A percentile compares a stretch with the other conserved stretches of the same genome.
Conservation (phyloP, 495 filamentous ascomycete genomes). For the Pyrenula aspistea region DNA sequence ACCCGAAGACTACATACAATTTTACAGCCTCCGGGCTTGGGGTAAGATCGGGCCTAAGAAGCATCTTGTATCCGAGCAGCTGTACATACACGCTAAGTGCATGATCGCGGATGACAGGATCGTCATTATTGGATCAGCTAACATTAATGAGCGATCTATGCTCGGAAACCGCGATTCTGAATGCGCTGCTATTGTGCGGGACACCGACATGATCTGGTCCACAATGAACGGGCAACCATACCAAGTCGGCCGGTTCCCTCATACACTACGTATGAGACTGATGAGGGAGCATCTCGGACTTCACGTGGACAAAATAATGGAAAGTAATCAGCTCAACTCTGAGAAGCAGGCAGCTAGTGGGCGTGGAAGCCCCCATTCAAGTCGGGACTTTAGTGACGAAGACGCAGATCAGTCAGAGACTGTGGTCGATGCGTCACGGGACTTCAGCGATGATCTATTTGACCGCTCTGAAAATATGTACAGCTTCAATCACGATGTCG, state of each 20-base stretch:
- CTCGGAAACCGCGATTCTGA: constrained; percentile 84
- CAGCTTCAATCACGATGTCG: constrained; percentile 80
- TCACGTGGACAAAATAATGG: constrained; percentile 83
- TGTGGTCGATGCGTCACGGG: constrained; percentile 31
- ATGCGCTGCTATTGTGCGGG: constrained; percentile 78
- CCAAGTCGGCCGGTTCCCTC: constrained; percentile 81
- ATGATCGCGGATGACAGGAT: constrained; percentile 94
- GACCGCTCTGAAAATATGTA: constrained; percentile 47
- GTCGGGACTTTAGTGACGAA: constrained; percentile 11
- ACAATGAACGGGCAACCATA: constrained; percentile 84
- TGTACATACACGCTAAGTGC: constrained; percentile 97
- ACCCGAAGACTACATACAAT: constrained; percentile 92
- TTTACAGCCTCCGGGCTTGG: constrained; percentile 88
- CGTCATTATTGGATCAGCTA: constrained; percentile 92
- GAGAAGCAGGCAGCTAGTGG: constrained; percentile 35
- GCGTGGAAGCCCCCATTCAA: constrained; percentile 4
- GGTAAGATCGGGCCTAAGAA: constrained; percentile 79
- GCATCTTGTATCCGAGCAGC: constrained; percentile 81
- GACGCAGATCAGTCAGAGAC: constrained; percentile 20
- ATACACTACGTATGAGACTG: constrained; percentile 82
- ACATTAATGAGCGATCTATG: constrained; percentile 99
- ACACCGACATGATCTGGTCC: constrained; percentile 88
- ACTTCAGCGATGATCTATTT: constrained; percentile 40
- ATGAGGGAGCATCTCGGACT: constrained; percentile 97
- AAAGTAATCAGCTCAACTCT: constrained; percentile 49